Conservation (phyloP, 371 early-diverging fungal species). For the Saksenaea vasiformis region DNA sequence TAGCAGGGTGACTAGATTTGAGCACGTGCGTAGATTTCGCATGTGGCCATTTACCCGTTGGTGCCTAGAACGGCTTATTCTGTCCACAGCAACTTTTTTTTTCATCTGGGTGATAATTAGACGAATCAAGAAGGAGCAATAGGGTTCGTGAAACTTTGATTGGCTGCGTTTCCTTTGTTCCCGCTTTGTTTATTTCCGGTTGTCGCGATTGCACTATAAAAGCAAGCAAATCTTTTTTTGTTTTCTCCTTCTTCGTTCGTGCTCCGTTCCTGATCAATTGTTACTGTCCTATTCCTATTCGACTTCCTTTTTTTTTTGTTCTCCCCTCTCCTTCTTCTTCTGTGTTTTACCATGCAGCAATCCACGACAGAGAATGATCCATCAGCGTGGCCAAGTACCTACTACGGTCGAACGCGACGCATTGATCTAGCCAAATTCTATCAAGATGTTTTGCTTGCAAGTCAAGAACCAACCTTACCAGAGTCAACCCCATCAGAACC, state of each 20-base stretch:
- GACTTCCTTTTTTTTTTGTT: not conserved
- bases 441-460: conserved; percentile 9
- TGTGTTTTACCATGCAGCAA: not conserved
- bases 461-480: not conserved
- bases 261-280: conserved; percentile 1
- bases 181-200: conserved; percentile 4
- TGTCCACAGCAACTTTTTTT: not conserved
- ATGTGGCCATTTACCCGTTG: not conserved
- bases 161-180: conserved; percentile 1
- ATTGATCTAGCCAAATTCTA: conserved; percentile 12
- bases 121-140: not conserved
- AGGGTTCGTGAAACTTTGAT: not conserved
- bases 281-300: not conserved
- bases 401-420: not conserved
- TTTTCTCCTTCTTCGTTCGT: not conserved
- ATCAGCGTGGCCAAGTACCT: not conserved
- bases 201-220: not conserved
- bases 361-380: not conserved
- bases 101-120: not conserved
- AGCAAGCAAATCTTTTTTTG: not conserved
- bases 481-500: not conserved
- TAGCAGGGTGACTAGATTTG: not conserved
- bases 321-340: not conserved
- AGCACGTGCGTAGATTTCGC: not conserved
- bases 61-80: not conserved